Evolutionary conservation across 169 alveolate genomes (phyloP).

Genomic region (Amoebophrya sp.): DNA sequence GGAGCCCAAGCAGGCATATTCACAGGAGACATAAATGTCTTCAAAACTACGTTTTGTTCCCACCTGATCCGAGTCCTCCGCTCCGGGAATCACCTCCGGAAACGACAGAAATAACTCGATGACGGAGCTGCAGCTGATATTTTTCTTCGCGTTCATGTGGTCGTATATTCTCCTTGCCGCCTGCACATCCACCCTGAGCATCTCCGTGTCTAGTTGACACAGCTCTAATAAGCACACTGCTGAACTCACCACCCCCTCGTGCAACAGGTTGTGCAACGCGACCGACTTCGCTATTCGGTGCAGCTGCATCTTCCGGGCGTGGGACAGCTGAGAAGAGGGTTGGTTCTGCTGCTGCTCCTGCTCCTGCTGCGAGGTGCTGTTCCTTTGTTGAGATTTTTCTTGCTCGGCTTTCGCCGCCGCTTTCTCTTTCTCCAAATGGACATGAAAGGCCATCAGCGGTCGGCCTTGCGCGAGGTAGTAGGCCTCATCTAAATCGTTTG

Average conservation of each 20-base stretch:
- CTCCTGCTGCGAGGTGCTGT: background rate
- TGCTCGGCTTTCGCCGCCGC: no score
- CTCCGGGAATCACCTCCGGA: no score
- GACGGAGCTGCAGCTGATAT: conserved; percentile 25
- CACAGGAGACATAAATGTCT: no score
- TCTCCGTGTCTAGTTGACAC: conserved; percentile 54
- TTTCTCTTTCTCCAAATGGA: background rate
- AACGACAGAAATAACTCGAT: conserved; percentile 31
- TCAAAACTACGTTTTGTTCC: no score
- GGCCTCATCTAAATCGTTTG: background rate
- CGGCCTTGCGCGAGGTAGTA: conserved; percentile 16
- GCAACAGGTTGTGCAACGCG: conserved; percentile 53
- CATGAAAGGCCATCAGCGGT: conserved; percentile 7
- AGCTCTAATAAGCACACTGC: conserved; percentile 54
- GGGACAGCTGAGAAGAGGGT: background rate
- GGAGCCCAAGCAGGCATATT: no score
- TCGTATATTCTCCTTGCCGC: conserved; percentile 50
- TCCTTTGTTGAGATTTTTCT: background rate
- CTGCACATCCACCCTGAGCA: conserved; percentile 55
- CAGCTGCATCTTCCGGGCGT: conserved; percentile 31
- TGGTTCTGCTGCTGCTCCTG: no score
- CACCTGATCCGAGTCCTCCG: no score
- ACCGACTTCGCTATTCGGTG: conserved; percentile 51
- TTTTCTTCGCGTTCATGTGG: conserved; percentile 17
- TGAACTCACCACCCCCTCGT: conserved; percentile 54